phyloP scores from a whole-genome alignment of 2,329 filamentous ascomycete genomes.

The Clarireedia hainanense region DNA sequence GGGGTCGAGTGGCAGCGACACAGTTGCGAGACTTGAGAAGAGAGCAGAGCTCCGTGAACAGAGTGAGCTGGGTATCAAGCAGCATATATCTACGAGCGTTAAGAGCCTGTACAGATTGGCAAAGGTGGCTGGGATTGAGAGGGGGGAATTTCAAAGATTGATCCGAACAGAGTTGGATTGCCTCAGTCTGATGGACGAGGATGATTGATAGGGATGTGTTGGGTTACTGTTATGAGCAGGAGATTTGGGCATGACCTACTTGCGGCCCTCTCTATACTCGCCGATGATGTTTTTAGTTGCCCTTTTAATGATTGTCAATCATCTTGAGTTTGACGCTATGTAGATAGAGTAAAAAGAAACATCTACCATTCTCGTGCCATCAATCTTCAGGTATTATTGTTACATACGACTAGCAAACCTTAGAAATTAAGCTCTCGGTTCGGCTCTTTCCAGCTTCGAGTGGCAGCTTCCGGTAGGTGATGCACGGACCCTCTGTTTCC shows the following conservation, averaged over 20 bases:
- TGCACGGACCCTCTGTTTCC: neutral
- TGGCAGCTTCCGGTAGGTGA: neutral
- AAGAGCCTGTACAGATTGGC: constrained; percentile 70
- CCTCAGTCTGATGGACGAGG: constrained; percentile 58
- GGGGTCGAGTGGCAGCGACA: constrained; percentile 45
- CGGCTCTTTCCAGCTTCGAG: neutral
- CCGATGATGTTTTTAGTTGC: too few species aligned
- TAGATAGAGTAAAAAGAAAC: too few species aligned
- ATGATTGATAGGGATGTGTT: constrained; percentile 9
- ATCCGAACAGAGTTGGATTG: constrained; percentile 65
- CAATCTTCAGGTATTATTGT: too few species aligned
- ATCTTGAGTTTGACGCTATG: too few species aligned
- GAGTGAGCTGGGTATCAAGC: constrained; percentile 66
- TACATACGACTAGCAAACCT: too few species aligned
- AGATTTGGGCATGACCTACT: too few species aligned
- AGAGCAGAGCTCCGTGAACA: constrained; percentile 47
- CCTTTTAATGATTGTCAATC: too few species aligned
- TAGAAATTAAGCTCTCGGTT: neutral
- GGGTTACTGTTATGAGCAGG: neutral
- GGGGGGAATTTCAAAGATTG: constrained; percentile 66
- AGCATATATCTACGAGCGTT: constrained; percentile 70
- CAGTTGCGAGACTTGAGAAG: constrained; percentile 49
- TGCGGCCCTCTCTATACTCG: too few species aligned
- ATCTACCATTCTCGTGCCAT: too few species aligned
- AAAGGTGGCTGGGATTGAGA: constrained; percentile 61